Conservation (phyloP, 345 rosid species). For the Arabidopsis thaliana region TAIR10.1 NC_003070.9:23938001-23938500, state of each 20-base stretch:
- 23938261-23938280: conserved; percentile 61
- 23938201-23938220: not conserved
- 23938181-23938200: conserved; percentile 73
- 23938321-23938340: conserved; percentile 93
- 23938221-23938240: conserved; percentile 11
- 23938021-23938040: not conserved
- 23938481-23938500: conserved; percentile 89
- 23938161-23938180: conserved; percentile 89
- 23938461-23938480: conserved; percentile 85
- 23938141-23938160: conserved; percentile 85
- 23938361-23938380: conserved; percentile 92
- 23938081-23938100: conserved; percentile 90
- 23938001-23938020: conserved; percentile 20
- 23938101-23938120: conserved; percentile 99
- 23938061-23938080: conserved; percentile 35
- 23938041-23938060: not conserved
- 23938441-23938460: conserved; percentile 87
- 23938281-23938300: conserved; percentile 95
- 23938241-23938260: not conserved
- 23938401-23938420: conserved; percentile 98
- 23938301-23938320: conserved; percentile 67
- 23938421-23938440: conserved; percentile 96
- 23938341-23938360: conserved; percentile 97
- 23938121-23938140: conserved; percentile 94
- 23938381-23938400: conserved; percentile 99